These are phyloP conservation scores for Oligophagozyma castellii DNA, from an alignment of 1,139 yeast species.

Conservation along the genomic window DNA sequence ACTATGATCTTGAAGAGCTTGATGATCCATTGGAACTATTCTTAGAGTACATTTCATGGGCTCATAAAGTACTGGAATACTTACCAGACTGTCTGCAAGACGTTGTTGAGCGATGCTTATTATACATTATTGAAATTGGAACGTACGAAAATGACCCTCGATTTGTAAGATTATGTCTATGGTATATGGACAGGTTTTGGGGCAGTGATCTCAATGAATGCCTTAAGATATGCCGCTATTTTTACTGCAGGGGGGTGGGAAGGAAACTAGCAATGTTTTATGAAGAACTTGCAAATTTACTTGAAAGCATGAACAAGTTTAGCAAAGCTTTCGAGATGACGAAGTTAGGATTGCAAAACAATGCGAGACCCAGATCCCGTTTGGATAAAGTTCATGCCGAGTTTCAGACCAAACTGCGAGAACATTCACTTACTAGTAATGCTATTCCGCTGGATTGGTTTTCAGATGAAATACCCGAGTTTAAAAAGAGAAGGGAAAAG, in stretches of 20 bases:
- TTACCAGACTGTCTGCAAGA: slow-evolving; percentile 57
- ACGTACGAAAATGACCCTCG: slow-evolving; percentile 74
- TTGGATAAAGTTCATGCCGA: slow-evolving; percentile 36
- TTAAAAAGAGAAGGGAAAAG: not conserved
- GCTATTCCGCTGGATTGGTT: not conserved
- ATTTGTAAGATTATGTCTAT: slow-evolving; percentile 66
- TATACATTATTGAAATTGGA: slow-evolving; percentile 47
- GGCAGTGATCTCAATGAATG: slow-evolving; percentile 3
- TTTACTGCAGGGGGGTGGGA: slow-evolving; percentile 68
- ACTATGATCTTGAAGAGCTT: slow-evolving; percentile 38
- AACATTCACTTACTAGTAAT: not conserved
- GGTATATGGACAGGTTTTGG: slow-evolving; percentile 5
- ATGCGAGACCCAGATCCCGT: slow-evolving; percentile 55
- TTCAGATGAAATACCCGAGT: not conserved
- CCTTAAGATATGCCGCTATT: slow-evolving; percentile 45
- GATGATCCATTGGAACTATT: slow-evolving; percentile 78
- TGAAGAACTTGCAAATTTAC: slow-evolving; percentile 59
- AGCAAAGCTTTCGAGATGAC: slow-evolving; percentile 54
- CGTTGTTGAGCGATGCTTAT: slow-evolving; percentile 60
- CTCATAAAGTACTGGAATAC: slow-evolving; percentile 48
- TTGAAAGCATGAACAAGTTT: slow-evolving; percentile 39
- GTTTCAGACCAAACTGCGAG: slow-evolving; percentile 29
- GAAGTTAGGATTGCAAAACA: slow-evolving; percentile 41
- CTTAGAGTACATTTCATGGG: slow-evolving; percentile 64
- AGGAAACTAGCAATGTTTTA: slow-evolving; percentile 52